Conservation (phyloP, 768 basidiomycete species). For the Tylopilus plumbeoviolaceoides region DNA sequence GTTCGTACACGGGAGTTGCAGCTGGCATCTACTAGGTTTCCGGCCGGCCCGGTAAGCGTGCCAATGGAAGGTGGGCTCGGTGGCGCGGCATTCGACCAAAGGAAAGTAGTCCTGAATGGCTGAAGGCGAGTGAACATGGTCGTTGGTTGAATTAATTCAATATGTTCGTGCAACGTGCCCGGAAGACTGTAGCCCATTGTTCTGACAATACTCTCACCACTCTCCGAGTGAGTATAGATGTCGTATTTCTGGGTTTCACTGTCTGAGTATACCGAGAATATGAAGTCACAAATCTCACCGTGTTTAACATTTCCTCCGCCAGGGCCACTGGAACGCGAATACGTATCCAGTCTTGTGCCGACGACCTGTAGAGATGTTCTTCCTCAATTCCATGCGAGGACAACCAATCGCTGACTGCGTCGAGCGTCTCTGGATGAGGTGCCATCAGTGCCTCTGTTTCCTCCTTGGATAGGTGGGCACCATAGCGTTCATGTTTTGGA, state of each 20-base stretch:
- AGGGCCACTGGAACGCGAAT: constrained; percentile 52
- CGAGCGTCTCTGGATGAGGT: constrained; percentile 50
- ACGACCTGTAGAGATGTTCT: constrained; percentile 47
- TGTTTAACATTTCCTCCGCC: constrained; percentile 69
- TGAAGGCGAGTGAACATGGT: constrained; percentile 57
- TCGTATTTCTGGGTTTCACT: constrained; percentile 48
- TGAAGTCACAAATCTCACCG: constrained; percentile 37
- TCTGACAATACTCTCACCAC: constrained; percentile 54
- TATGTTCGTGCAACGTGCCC: constrained; percentile 48
- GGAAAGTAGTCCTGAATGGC: constrained; percentile 39
- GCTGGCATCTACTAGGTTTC: constrained; percentile 40
- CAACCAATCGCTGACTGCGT: constrained; percentile 60
- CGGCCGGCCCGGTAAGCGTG: constrained; percentile 29
- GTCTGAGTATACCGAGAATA: not conserved
- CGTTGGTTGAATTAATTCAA: constrained; percentile 70
- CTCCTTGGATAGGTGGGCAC: constrained; percentile 56
- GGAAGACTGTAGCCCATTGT: constrained; percentile 72
- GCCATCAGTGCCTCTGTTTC: constrained; percentile 60
- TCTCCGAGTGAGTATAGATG: constrained; percentile 52
- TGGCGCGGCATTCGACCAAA: constrained; percentile 20
- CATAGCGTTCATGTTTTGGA: constrained; percentile 51
- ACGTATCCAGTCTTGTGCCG: constrained; percentile 68
- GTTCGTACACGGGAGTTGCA: constrained; percentile 38
- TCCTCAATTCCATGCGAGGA: constrained; percentile 49
- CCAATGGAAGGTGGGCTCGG: constrained; percentile 2